Base-by-base conservation (phyloP, 106 monocot genomes). In the Phalaenopsis aphrodite region DNA sequence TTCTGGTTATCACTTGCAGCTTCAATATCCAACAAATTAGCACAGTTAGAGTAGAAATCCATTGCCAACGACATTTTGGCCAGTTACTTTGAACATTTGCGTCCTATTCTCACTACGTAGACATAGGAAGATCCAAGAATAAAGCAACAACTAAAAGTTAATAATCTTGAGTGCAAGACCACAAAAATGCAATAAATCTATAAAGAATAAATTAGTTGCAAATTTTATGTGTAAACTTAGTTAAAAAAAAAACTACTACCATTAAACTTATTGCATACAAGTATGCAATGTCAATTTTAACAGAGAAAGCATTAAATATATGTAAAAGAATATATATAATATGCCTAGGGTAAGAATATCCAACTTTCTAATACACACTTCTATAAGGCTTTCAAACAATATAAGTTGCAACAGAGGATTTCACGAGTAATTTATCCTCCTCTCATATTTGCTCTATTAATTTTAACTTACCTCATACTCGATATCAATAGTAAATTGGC, bases 1-100 rank as follows among this genome's bases (percentile, higher is more conserved):
- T 82, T 82, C 16, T 37, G 64, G 36, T 36, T 38, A 82, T 76
- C 65, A 46, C 21, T 66, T 49, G 61, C 65, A 47, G 82, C 61
- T 76, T 82, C 82, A 49, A 82, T 41, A 24, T 76, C 76, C 76
- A 82, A 82, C 18, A 82, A 48, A 30, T 38, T 39, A 75, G 75
- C 76, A 77, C 82, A 82, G 3, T 42, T 47, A 38, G 82, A 76
- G 46, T 76, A 82, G 47, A 82, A 82, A 41, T 82, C 76, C 82
- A 82, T 36, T 77, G 78, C 8, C 55, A 58, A 17, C 18, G 55
- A 78, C 78, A 49, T 49, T 48, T 47, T 76, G 47, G 24, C 3
- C 5, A 49, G 30, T 49, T 49, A 30, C 48, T 76, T 76, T 12
- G 69, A 39, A 11, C 38, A 3, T 69, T 16, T 69, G 15, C 14